Conservation (phyloP, 116 monocot species). For the Iris pallida region DNA sequence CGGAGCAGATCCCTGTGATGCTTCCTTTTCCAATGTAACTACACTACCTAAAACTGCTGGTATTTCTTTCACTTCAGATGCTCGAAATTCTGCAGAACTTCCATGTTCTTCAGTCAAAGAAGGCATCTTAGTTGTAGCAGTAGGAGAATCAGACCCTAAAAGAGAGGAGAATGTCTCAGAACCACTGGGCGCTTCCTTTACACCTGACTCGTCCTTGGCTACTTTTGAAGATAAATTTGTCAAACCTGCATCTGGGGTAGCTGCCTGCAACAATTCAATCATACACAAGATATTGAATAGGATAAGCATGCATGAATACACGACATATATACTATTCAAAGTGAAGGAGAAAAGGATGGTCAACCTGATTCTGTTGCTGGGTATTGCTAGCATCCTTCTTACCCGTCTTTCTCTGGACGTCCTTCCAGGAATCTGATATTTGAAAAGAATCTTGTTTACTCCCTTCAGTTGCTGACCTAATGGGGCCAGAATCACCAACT, state of each 20-base stretch:
- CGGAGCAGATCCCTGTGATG: conserved; percentile 2
- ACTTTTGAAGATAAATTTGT: conserved; percentile 7
- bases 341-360: background rate
- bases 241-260: conserved; percentile 12
- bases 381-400: conserved; percentile 23
- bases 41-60: background rate
- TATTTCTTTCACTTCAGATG: conserved; percentile 6
- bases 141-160: background rate
- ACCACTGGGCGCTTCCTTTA: background rate
- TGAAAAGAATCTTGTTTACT: conserved; percentile 18
- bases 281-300: background rate
- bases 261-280: conserved; percentile 30
- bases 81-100: background rate
- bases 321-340: background rate
- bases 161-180: background rate
- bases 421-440: conserved; percentile 30
- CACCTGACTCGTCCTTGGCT: conserved; percentile 7
- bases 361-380: conserved; percentile 33
- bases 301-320: background rate
- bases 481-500: conserved; percentile 8
- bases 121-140: conserved; percentile 8
- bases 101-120: background rate
- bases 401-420: conserved; percentile 16
- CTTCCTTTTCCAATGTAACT: conserved; percentile 8
- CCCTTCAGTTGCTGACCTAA: conserved; percentile 16